Evolutionary conservation across 768 basidiomycete genomes (phyloP), one percentile per base, ranked within the genome.

Genomic region (Rhizopogon vinicolor): DNA sequence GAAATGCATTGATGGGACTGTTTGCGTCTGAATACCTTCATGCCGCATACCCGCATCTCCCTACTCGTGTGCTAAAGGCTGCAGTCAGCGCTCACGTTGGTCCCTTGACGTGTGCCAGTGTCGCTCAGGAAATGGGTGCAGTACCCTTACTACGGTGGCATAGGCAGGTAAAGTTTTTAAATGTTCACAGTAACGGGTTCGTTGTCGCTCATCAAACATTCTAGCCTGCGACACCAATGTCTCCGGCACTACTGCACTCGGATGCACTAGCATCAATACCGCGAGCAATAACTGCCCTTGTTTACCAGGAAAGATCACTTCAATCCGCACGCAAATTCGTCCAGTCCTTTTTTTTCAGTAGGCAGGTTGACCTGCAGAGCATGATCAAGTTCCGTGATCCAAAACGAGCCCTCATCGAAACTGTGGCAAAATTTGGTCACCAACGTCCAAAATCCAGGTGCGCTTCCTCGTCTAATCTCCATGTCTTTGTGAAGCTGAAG

Each of bases 21-120:
- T 94, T 97, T 67, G 89, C 92, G 22, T 62, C 91, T 3, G 95
- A 98, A 72, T 84, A 87, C 66, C 73, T 97, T 41, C 79, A 89
- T 53, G 77, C 85, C 12, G 78, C 83, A 44, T 98, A 89, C 69
- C 96, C 96, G 0, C 87, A 95, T 65, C 80, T 98, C 28, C 96
- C 96, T 1, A 93, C 92, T 19, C 85, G 91, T 53, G 93, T 93
- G 22, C 73, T 92, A 62, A 95, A 97, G 73, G 89, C 91, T 6
- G 93, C 91, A 13, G 84, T 96, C 55, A 93, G 91, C 41, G 91
- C 93, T 52, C 91, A 92, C 69, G 95, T 94, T 33, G 96, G 96
- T 13, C 86, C 91, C 14, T 74, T 82, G 60, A 86, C 89, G 5
- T 93, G 91, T 64, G 85, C 90, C 41, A 84, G 79, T 60, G 86